phyloP scores from a whole-genome alignment of 306 rosid genomes.

The Rosa rugosa region DNA sequence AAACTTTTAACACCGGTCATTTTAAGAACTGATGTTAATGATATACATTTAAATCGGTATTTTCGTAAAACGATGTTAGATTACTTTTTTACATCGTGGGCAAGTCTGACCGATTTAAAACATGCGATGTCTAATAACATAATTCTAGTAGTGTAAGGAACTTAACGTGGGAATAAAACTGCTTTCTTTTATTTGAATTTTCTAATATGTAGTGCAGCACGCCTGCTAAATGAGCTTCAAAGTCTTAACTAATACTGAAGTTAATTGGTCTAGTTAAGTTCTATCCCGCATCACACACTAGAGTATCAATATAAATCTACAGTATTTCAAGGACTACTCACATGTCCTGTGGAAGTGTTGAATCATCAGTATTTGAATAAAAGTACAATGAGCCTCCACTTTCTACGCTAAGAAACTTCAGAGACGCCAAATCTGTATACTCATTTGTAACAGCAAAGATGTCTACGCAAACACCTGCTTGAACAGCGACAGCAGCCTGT shows the following conservation, averaged over 20 bases:
- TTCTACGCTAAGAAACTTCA: conserved; percentile 83
- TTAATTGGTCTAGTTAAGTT: neutral
- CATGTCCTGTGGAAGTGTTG: conserved; percentile 98
- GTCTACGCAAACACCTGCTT: conserved; percentile 97
- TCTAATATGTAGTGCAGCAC: neutral
- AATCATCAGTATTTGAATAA: conserved; percentile 80
- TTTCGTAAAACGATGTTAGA: too few species aligned
- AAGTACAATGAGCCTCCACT: conserved; percentile 90
- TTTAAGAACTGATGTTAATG: too few species aligned
- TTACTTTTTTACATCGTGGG: too few species aligned
- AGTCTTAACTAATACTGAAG: neutral
- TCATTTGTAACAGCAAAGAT: conserved; percentile 96
- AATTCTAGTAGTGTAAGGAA: neutral
- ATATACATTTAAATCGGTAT: too few species aligned
- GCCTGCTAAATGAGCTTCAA: neutral
- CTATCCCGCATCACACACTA: neutral
- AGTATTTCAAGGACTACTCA: conserved; percentile 39
- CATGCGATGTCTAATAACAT: too few species aligned
- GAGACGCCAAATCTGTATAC: conserved; percentile 93
- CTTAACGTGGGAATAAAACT: neutral
- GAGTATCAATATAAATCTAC: neutral
- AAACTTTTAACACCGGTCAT: too few species aligned
- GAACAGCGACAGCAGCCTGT: conserved; percentile 97
- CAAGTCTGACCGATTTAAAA: too few species aligned
- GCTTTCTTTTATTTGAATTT: neutral